These are phyloP conservation scores for Vitis hybrid DNA, from an alignment of 177 flowering plant species.

Conservation along the genomic window DNA sequence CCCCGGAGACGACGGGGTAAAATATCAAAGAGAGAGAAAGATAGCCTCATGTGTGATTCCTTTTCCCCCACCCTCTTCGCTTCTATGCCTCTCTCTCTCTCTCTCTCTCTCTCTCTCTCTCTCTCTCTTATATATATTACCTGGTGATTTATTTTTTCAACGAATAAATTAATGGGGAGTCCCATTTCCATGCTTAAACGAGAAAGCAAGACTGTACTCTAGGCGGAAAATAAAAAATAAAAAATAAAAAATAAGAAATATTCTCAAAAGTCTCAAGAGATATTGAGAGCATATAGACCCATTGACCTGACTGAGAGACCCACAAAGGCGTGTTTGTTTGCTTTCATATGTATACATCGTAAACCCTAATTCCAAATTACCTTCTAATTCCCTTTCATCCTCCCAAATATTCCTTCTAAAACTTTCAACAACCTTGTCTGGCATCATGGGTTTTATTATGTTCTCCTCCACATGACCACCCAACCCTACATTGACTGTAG, in stretches of 20 bases:
- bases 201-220: background rate
- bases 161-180: background rate
- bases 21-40: conserved; percentile 35
- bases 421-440: conserved; percentile 56
- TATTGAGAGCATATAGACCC: conserved; percentile 15
- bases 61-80: conserved; percentile 69
- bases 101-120: background rate
- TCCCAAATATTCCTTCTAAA: conserved; percentile 69
- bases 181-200: conserved; percentile 3
- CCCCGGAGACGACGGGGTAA: conserved; percentile 73
- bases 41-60: conserved; percentile 38
- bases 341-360: conserved; percentile 29
- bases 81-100: conserved; percentile 8
- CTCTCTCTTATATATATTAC: background rate
- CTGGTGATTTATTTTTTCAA: background rate
- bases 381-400: conserved; percentile 64
- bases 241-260: background rate
- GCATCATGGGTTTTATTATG: conserved; percentile 49
- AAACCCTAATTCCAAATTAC: conserved; percentile 46
- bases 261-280: conserved; percentile 5
- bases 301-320: conserved; percentile 38
- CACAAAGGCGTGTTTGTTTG: conserved; percentile 45
- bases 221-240: background rate
- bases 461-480: conserved; percentile 52
- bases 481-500: conserved; percentile 12